Conservation (phyloP, 2,329 filamentous ascomycete genomes). For the Arthroderma sp. region DNA sequence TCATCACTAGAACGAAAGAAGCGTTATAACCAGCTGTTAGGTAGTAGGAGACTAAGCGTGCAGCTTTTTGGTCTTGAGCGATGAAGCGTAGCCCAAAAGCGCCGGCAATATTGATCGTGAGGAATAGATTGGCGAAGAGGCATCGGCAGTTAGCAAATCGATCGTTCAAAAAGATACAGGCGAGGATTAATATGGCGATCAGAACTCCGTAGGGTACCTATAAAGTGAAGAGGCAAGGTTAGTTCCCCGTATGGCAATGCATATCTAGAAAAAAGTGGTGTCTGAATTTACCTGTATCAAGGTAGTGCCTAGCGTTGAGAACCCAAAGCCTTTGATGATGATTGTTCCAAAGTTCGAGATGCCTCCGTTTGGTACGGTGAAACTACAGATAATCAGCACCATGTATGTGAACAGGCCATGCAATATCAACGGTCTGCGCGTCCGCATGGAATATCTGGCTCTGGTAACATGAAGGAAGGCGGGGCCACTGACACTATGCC, state of each 20-base stretch:
- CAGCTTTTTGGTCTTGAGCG: slow-evolving; percentile 36
- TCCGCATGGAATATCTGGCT: background rate
- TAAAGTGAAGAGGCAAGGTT: background rate
- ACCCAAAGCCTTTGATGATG: slow-evolving; percentile 46
- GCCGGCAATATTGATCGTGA: slow-evolving; percentile 47
- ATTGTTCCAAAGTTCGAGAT: slow-evolving; percentile 47
- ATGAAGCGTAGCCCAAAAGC: slow-evolving; percentile 46
- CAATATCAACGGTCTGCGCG: too few species aligned
- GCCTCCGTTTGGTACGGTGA: slow-evolving; percentile 43
- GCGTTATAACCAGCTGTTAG: slow-evolving; percentile 43
- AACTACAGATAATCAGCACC: background rate
- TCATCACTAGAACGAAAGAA: slow-evolving; percentile 38
- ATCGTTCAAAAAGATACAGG: slow-evolving; percentile 37
- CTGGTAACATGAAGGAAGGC: background rate
- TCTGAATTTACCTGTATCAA: slow-evolving; percentile 33
- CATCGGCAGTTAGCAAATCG: slow-evolving; percentile 37
- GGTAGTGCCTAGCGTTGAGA: slow-evolving; percentile 40
- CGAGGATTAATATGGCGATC: slow-evolving; percentile 38
- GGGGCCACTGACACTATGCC: slow-evolving; percentile 27
- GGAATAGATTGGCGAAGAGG: slow-evolving; percentile 42
- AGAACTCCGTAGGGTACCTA: slow-evolving; percentile 37
- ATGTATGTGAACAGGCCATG: too few species aligned
- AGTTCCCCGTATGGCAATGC: background rate
- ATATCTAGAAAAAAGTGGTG: too few species aligned
- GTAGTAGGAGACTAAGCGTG: slow-evolving; percentile 39